Base-by-base conservation (phyloP, 306 rosid species). In the Inga oerstediana region DNA sequence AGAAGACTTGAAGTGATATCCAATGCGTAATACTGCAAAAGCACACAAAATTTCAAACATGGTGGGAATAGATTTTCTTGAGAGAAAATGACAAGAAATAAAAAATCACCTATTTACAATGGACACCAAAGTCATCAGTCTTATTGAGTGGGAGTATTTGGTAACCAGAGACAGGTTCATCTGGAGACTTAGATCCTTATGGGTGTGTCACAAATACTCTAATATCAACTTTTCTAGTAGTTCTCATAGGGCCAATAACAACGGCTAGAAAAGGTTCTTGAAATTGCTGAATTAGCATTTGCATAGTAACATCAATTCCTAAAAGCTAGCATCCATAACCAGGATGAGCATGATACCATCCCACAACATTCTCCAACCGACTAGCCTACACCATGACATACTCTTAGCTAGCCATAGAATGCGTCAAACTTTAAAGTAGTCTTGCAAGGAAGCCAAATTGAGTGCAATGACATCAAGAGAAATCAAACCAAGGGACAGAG, bases 271-370 rank as follows among this genome's bases (percentile, higher is more conserved):
- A 92, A 2, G 99, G 99, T 81, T 97, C 98, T 89, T 94, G 99
- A 88, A 43, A 94, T 83, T 90, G 95, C 86, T 94, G 99, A 84
- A 92, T 97, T 49, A 94, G 74, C 97, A 97, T 97, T 88, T 97
- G 99, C 7, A 97, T 97, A 0, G 97, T 87, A 37, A 97, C 99
- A 84, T 97, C 98, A 72, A 97, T 94, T 41, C 99, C 99, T 22
- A 97, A 97, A 32, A 97, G 93, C 99, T 97, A 97, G 86, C 98
- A 97, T 46, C 99, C 99, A 44, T 97, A 97, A 41, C 98, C 99
- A 65, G 99, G 99, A 52, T 97, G 99, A 82, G 99, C 94, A 85
- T 97, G 99, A 83, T 97, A 97, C 99, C 99, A 94, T 16, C 99
- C 99, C 54, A 97, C 97, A 71, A 77, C 99, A 82, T 97, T 94